Conservation (phyloP, 2,329 filamentous ascomycete species). For the Cladosporium sp. region DNA sequence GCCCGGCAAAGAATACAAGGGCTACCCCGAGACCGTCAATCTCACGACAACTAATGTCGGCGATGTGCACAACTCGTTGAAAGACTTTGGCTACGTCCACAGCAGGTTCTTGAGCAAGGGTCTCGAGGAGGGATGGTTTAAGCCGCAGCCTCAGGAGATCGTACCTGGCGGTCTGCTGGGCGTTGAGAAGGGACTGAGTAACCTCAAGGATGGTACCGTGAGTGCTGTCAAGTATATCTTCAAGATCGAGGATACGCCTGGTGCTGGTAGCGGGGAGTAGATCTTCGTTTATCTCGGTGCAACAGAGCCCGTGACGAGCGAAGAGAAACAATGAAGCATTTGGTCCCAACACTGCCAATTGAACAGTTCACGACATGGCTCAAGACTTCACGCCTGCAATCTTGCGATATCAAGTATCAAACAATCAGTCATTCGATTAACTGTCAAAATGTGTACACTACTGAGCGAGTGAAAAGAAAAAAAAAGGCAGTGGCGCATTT, state of each 20-base stretch:
- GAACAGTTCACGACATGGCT: too few relatives aligned
- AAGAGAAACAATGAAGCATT: too few relatives aligned
- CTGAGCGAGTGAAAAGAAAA: too few relatives aligned
- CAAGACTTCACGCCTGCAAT: too few relatives aligned
- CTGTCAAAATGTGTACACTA: too few relatives aligned
- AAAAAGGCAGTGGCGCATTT: too few relatives aligned
- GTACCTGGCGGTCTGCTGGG: constrained; percentile 27
- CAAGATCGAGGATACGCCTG: constrained; percentile 26
- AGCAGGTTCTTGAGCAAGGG: constrained; percentile 22
- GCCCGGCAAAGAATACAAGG: constrained; percentile 35
- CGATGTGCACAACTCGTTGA: constrained; percentile 25
- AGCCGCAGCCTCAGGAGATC: constrained; percentile 27
- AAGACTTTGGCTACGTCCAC: constrained; percentile 26
- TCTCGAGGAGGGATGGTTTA: constrained; percentile 27
- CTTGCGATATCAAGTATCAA: too few relatives aligned
- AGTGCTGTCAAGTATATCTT: constrained; percentile 31
- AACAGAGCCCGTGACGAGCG: too few relatives aligned
- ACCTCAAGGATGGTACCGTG: constrained; percentile 28
- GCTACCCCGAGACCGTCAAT: constrained; percentile 36
- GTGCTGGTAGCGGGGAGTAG: constrained; percentile 12
- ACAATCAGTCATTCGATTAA: too few relatives aligned
- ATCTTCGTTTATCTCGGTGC: too few relatives aligned
- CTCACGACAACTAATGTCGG: constrained; percentile 35
- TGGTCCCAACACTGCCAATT: too few relatives aligned
- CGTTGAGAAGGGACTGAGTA: constrained; percentile 24